Evolutionary conservation across 345 rosid genomes (phyloP), one percentile per base, ranked within the genome.

Genomic region (Salix arbutifolia): DNA sequence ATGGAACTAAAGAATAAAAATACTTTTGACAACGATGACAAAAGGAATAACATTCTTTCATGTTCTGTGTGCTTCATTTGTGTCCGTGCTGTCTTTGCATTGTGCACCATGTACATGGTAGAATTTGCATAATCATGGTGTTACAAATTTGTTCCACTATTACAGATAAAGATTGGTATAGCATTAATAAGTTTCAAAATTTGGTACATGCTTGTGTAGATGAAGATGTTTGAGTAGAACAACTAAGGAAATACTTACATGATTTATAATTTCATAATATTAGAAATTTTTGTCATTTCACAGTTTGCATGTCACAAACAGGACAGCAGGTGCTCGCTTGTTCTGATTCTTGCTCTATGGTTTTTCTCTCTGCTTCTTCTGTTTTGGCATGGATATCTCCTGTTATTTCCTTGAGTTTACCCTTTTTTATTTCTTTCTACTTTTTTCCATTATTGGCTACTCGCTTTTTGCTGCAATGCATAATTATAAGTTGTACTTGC

Each of bases 401-500:
- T 50, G 7, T 73, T 42, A 37, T n/a, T 3, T 9, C 31, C 25
- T 40, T 42, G 23, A 16, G 69, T 66, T 65, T 14, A 52, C 18
- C 21, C 2, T 4, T 30, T 17, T 48, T 66, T 56, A 13, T 26
- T 64, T 74, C 26, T 40, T 30, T 5, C 28, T 25, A 26, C 56
- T 25, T 40, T 58, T 8, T 68, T 35, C n/a, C 30, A 12, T 71
- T 58, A 1, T 37, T 6, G 19, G 4, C 40, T 48, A 67, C 31
- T 26, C 52, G 19, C 1, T 19, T 50, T 66, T 68, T 31, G 38
- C 65, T 18, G 16, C 48, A 11, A 16, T 13, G 7, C 31, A 33
- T 40, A 53, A 35, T 48, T 46, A 33, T 33, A 31, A 61, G 78
- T 28, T 50, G 2, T 70, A 68, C 68, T 79, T 62, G 65, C 66